phyloP scores from a whole-genome alignment of 139 green algal species.

The Chlorella sp. region DNA sequence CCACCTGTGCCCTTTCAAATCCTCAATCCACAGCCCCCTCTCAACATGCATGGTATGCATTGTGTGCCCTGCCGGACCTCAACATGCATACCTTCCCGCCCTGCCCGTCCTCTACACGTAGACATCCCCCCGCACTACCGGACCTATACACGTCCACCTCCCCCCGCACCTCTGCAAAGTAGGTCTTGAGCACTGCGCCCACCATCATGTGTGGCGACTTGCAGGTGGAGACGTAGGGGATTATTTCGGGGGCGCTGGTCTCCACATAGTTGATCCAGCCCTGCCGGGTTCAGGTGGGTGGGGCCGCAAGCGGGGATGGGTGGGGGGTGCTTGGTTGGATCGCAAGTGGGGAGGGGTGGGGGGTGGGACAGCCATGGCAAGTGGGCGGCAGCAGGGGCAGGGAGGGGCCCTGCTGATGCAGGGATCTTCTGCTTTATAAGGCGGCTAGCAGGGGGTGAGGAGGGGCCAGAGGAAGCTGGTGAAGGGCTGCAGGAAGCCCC shows the following conservation, averaged over 20 bases:
- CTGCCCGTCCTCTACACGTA: too few species aligned
- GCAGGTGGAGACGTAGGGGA: conserved; percentile 73
- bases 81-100: too few species aligned
- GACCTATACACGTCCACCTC: too few species aligned
- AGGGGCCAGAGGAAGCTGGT: too few species aligned
- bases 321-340: neutral
- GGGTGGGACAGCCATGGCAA: too few species aligned
- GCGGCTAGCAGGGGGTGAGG: neutral
- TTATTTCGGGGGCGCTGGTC: conserved; percentile 75
- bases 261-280: conserved; percentile 63
- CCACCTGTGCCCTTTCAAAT: too few species aligned
- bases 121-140: too few species aligned
- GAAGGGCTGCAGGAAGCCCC: too few species aligned
- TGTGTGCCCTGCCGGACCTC: too few species aligned
- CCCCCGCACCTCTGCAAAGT: conserved; percentile 45
- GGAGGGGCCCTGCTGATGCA: neutral
- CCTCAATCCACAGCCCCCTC: too few species aligned
- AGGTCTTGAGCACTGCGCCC: conserved; percentile 71
- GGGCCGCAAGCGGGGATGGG: neutral
- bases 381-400: neutral
- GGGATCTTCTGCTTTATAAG: neutral
- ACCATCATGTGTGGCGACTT: conserved; percentile 81
- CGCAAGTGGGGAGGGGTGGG: neutral
- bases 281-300: neutral
- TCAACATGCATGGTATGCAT: too few species aligned